Evolutionary conservation across 2,329 filamentous ascomycete genomes (phyloP), one percentile per base, ranked within the genome.

Genomic region (Bipolaris sorokiniana): DNA sequence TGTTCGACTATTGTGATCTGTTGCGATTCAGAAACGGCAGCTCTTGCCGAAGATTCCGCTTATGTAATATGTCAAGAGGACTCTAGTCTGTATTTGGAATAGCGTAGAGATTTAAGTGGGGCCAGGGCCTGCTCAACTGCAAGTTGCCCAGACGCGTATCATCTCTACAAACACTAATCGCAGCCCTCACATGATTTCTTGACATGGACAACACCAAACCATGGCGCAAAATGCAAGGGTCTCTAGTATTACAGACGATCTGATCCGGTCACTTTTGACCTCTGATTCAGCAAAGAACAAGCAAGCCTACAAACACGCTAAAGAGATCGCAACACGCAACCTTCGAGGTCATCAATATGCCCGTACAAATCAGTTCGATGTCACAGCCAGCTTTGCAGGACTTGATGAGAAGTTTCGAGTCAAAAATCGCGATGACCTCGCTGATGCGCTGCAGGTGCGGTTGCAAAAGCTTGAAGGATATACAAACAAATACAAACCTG

Each of bases 321-420:
- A 70, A 61, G 77, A 79, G 11, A 62, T 74, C 20, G 76, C 79
- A n/a, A 61, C 75, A 18, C 75, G 68, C 50, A 74, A 73, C 11
- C 67, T 81, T 18, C 72, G 73, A 58, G 71, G 76, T 22, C 71
- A 80, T 36, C 76, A 78, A 41, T 77, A 78, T 71, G 74, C 71
- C 45, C 77, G 80, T 33, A 79, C 78, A 1, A 82, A 82, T 59
- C 81, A 81, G 50, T 83, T 82, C 66, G 78, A 80, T n/a, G 74
- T 82, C 28, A 71, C 74, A 40, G 64, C 75, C 2, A 75, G 65
- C 34, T 71, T 77, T 16, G 66, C 74, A 20, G 81, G 81, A 1
- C 81, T 97, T 2, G 88, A 93, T 64, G 95, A 98, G 78, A 92
- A 94, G 66, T 95, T 97, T 67, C 85, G 87, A 31, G 83, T 98